These are phyloP conservation scores for Tuber aestivum DNA, from an alignment of 495 filamentous ascomycete genomes.

Conservation along the genomic window DNA sequence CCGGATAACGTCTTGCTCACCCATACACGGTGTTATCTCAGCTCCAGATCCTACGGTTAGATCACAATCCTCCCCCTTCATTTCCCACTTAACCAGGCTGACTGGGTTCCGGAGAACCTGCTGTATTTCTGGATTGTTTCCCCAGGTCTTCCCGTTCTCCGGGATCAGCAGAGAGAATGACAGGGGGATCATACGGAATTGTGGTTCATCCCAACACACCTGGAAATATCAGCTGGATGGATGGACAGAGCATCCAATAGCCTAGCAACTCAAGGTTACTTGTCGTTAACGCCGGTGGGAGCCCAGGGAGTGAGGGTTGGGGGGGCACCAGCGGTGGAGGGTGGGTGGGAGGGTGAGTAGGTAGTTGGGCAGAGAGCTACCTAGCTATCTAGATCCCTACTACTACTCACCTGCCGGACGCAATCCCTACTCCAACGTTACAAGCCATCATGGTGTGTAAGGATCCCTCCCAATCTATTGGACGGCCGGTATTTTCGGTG, in stretches of 20 bases:
- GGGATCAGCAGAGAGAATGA: not conserved
- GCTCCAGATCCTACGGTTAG: not conserved
- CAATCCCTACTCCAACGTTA: not conserved
- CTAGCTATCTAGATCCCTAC: not conserved
- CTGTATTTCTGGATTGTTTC: not conserved
- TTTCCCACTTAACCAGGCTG: not conserved
- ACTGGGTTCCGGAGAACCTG: not conserved
- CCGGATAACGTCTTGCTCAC: not conserved
- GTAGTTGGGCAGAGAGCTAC: not conserved
- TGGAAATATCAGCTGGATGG: not conserved
- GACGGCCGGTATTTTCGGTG: not conserved
- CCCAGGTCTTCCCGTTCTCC: not conserved
- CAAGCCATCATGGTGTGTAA: not conserved
- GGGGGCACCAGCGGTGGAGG: not conserved
- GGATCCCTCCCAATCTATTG: not conserved
- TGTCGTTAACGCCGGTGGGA: not conserved
- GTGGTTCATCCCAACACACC: not conserved
- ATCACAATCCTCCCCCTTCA: not conserved
- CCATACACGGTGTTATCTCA: not conserved
- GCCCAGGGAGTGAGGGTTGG: not conserved
- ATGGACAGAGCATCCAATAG: not conserved
- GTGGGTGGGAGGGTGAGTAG: not conserved
- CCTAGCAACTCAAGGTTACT: not conserved
- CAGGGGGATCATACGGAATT: not conserved
- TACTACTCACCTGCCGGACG: not conserved